These are phyloP conservation scores for Hyphopichia homilentoma DNA, from an alignment of 805 yeast species.

Conservation along the genomic window DNA sequence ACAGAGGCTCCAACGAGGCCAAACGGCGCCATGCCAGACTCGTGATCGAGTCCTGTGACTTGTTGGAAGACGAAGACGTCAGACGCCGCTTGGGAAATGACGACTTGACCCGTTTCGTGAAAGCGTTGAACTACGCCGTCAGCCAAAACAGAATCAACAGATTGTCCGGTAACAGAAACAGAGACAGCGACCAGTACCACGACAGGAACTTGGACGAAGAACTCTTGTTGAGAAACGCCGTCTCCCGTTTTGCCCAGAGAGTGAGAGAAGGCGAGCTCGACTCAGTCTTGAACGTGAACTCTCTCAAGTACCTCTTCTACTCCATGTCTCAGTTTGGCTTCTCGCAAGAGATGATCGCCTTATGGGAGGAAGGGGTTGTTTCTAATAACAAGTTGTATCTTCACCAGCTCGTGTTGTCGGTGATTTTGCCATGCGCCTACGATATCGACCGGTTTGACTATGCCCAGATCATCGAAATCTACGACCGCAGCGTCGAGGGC, in stretches of 20 bases:
- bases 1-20: no score
- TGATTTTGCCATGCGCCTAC: slow-evolving; percentile 62
- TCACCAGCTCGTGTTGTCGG: slow-evolving; percentile 64
- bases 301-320: slow-evolving; percentile 23
- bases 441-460: slow-evolving; percentile 57
- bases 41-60: slow-evolving; percentile 12
- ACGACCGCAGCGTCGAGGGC: slow-evolving; percentile 38
- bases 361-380: slow-evolving; percentile 66
- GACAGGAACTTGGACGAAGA: slow-evolving; percentile 26
- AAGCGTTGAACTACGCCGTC: slow-evolving; percentile 21
- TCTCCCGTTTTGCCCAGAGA: slow-evolving; percentile 26
- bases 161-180: slow-evolving; percentile 28
- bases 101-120: slow-evolving; percentile 21
- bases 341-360: slow-evolving; percentile 58
- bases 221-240: slow-evolving; percentile 27
- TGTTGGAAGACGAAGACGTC: slow-evolving; percentile 19
- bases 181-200: slow-evolving; percentile 34
- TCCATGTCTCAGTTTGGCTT: slow-evolving; percentile 51
- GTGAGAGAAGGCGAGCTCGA: slow-evolving; percentile 27
- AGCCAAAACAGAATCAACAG: slow-evolving; percentile 28
- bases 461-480: slow-evolving; percentile 57
- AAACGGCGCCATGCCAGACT: no score
- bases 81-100: slow-evolving; percentile 12
- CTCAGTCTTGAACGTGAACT: slow-evolving; percentile 16
- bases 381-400: slow-evolving; percentile 44